Base-by-base conservation (phyloP, 2,329 filamentous ascomycete genomes). In the Coccinonectria pachysandricola region DNA sequence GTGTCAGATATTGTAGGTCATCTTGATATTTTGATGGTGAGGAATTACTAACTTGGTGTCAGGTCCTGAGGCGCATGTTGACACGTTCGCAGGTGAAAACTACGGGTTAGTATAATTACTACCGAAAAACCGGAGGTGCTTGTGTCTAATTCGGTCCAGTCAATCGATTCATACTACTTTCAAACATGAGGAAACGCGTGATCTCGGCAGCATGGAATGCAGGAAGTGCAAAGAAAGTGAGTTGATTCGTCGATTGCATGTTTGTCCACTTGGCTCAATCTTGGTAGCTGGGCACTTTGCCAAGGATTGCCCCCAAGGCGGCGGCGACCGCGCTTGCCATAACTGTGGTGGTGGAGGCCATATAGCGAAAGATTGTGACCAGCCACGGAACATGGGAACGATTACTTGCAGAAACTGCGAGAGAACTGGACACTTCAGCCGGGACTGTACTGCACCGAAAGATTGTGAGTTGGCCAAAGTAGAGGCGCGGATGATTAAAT, bases 81-180 rank as follows among this genome's bases (percentile, higher is more conserved):
- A 79, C 56, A 74, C 62, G 30, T 75, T 68, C 38, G 73, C 71
- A 6, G 82, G 78, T 65, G 71, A 67, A 48, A 82, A 82, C 48
- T 82, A 77, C 58, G 70, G 68, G 61, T 64, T 39, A 32, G 53
- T 49, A n/a, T n/a, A n/a, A n/a, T n/a, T n/a, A n/a, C n/a, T n/a
- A n/a, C n/a, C n/a, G n/a, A n/a, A n/a, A n/a, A n/a, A n/a, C n/a
- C n/a, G n/a, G n/a, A n/a, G n/a, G n/a, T n/a, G n/a, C n/a, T n/a
- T n/a, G n/a, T n/a, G n/a, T n/a, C n/a, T n/a, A n/a, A n/a, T n/a
- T n/a, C n/a, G n/a, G n/a, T n/a, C n/a, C 23, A 63, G 64, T 6
- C 52, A 72, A 52, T 53, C 54, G 12, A 68, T 68, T 10, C 69
- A 74, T 45, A 62, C 53, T 31, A 54, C 50, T 12, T 44, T 56